Evolutionary conservation across 1,139 yeast species (phyloP), one percentile per base, ranked within the genome.

Genomic region (Blastobotrys arbuscula): DNA sequence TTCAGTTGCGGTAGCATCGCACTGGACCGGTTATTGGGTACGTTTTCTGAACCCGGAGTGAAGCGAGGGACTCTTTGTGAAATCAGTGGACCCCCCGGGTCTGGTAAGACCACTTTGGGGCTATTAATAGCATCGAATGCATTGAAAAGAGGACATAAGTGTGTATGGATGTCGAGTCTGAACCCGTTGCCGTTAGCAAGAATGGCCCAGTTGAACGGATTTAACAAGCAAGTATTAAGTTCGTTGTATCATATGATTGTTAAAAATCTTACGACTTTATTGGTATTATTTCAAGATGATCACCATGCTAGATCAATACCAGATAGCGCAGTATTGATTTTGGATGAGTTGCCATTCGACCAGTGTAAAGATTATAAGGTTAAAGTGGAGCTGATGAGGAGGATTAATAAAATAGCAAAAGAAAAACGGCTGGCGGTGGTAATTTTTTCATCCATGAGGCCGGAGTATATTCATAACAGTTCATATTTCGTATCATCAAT

Each of bases 81-180:
- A 26, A 30, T 57, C 4, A 41, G 53, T 61, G 95, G 95, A 0
- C 95, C 95, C 1, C 95, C 95, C 1, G 95, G 95, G 16, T 84
- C 94, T 68, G 95, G 95, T 64, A 86, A 86, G 61, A 86, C 95
- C 0, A 79, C 90, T 0, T 79, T 86, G 49, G 95, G 94, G 4
- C 82, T 84, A 63, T 87, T 90, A 0, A 69, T 85, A 33, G 92
- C 94, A 1, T 90, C 92, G 3, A 88, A 84, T 59, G 58, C 57
- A 7, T 37, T 55, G 13, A 30, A 31, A 26, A 33, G 55, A 37
- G 50, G 50, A 15, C 53, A 50, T 28, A 47, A 49, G 20, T 59
- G 53, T 15, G 45, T 54, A 15, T 57, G 60, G 60, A 39, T 57
- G 28, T 44, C 47, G 33, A 41, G 33, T 23, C 38, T 38, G 16